Conservation (phyloP, 768 basidiomycete genomes). For the Auricularia heimuer region DNA sequence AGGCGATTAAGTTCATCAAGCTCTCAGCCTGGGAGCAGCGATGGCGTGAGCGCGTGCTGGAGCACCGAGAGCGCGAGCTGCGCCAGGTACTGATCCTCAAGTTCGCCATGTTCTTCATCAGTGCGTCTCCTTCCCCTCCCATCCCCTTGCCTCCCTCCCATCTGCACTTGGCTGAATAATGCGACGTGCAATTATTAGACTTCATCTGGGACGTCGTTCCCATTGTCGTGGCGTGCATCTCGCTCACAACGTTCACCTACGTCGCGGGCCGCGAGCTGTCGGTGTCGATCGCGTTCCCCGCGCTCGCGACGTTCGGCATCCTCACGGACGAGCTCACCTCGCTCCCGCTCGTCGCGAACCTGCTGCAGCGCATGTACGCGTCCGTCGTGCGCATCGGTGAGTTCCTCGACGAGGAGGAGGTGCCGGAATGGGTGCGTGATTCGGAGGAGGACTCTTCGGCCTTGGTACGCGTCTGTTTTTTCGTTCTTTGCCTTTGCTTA, state of each 20-base stretch:
- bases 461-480: background rate
- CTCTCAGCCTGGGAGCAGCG: background rate
- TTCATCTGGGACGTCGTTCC: conserved; percentile 1
- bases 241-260: background rate
- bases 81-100: background rate
- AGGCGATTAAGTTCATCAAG: conserved; percentile 1
- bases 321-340: background rate
- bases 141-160: background rate
- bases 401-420: conserved; percentile 68
- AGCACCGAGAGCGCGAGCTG: background rate
- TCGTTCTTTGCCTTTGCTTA: too few species aligned
- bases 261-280: background rate
- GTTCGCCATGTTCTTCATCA: background rate
- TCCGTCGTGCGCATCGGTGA: conserved; percentile 61
- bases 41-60: background rate
- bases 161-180: too few species aligned
- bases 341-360: background rate
- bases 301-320: background rate
- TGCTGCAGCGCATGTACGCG: background rate
- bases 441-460: conserved; percentile 28
- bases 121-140: background rate
- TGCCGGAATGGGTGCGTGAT: conserved; percentile 68
- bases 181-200: background rate
- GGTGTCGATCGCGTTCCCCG: background rate
- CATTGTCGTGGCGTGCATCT: background rate